Conservation (phyloP, 2,329 filamentous ascomycete species). For the Penicillium decumbens region DNA sequence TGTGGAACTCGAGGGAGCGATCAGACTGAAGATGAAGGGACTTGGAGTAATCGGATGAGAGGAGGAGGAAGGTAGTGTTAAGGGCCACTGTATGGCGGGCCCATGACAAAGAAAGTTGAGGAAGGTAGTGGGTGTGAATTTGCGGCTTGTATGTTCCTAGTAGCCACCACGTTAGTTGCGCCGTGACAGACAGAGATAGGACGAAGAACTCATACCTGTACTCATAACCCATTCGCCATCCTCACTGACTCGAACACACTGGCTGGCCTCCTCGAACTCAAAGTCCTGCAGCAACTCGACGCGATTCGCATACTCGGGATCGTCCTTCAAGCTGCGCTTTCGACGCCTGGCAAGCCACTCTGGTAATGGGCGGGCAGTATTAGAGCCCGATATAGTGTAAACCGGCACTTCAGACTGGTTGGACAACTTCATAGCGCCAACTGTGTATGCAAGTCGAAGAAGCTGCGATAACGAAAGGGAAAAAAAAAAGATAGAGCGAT, state of each 20-base stretch:
- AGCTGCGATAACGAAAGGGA: slow-evolving; percentile 12
- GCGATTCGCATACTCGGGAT: slow-evolving; percentile 86
- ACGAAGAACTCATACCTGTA: slow-evolving; percentile 55
- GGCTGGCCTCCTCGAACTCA: slow-evolving; percentile 92
- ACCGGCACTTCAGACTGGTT: slow-evolving; percentile 77
- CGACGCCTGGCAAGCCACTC: slow-evolving; percentile 91
- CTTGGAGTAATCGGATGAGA: slow-evolving; percentile 89
- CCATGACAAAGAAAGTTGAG: slow-evolving; percentile 89
- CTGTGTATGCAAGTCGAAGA: slow-evolving; percentile 6
- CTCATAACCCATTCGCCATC: slow-evolving; percentile 98
- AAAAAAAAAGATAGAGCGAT: slow-evolving; percentile 32
- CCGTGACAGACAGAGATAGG: slow-evolving; percentile 1
- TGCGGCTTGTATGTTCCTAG: slow-evolving; percentile 67
- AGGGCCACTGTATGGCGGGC: slow-evolving; percentile 85
- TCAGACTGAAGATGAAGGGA: slow-evolving; percentile 90
- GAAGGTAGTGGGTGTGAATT: slow-evolving; percentile 92
- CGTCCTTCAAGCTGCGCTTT: slow-evolving; percentile 87
- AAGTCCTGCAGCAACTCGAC: slow-evolving; percentile 96
- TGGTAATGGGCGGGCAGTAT: slow-evolving; percentile 78
- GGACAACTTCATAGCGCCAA: slow-evolving; percentile 45
- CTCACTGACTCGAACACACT: slow-evolving; percentile 82
- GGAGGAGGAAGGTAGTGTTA: slow-evolving; percentile 84
- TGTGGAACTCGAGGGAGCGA: slow-evolving; percentile 88
- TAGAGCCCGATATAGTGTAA: slow-evolving; percentile 90
- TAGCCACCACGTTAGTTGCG: slow-evolving; percentile 9